Percentiles rank a stretch among this genome's conserved stretches.
These are phyloP conservation scores for Wickerhamia fluorescens DNA, from an alignment of 805 yeast species.

Conservation along the genomic window DNA sequence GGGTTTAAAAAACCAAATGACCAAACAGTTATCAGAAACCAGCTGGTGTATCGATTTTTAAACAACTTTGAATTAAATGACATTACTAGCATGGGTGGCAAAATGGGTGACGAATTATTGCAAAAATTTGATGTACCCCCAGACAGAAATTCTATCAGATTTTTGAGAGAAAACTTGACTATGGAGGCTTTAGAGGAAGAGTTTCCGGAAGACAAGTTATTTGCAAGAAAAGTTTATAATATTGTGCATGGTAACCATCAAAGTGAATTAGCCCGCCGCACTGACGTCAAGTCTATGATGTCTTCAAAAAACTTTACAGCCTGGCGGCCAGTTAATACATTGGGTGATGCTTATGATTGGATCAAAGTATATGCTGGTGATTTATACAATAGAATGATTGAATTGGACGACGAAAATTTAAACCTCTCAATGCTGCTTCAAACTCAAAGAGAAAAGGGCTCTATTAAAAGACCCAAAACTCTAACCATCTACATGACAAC, in stretches of 20 bases:
- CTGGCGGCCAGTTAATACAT: conserved; percentile 40
- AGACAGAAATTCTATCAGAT: conserved; percentile 36
- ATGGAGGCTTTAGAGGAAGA: conserved; percentile 14
- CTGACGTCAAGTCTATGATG: conserved; percentile 77
- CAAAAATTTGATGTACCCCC: conserved; percentile 46
- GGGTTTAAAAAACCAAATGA: conserved; percentile 79
- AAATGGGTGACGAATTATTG: conserved; percentile 57
- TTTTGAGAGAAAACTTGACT: conserved; percentile 45
- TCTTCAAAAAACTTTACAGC: conserved; percentile 75
- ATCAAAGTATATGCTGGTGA: conserved; percentile 78
- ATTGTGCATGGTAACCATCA: conserved; percentile 58
- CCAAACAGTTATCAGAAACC: conserved; percentile 65
- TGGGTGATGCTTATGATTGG: conserved; percentile 68
- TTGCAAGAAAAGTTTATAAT: conserved; percentile 51
- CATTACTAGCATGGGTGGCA: conserved; percentile 90
- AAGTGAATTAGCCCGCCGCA: conserved; percentile 49
- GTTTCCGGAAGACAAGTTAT: conserved; percentile 32
- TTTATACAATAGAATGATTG: conserved; percentile 59
- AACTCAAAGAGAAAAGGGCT: conserved; percentile 15
- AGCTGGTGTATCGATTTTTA: conserved; percentile 45
- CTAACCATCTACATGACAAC: conserved; percentile 34
- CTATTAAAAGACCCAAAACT: conserved; percentile 48
- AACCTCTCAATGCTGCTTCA: conserved; percentile 17
- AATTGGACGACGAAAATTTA: conserved; percentile 60
- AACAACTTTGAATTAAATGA: conserved; percentile 59